Percentiles rank a stretch among this genome's conserved stretches.
phyloP scores from a whole-genome alignment of 2,329 filamentous ascomycete species.

The Fusarium papillatum region DNA sequence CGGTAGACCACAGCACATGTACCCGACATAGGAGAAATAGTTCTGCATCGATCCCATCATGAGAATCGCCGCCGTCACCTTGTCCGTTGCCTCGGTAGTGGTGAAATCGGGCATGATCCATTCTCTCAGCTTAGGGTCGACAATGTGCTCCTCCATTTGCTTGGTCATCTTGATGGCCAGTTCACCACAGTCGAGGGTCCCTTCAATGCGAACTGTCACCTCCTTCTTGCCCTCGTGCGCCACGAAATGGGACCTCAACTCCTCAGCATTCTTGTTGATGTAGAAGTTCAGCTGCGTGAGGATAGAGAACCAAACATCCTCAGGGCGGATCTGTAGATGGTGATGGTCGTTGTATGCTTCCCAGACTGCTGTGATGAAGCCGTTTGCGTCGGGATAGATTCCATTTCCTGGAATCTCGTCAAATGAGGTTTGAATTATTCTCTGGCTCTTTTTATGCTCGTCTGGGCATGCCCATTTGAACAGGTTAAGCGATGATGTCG shows the following conservation, averaged over 20 bases:
- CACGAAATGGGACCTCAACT: slow-evolving; percentile 49
- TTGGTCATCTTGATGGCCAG: background rate
- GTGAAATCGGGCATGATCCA: slow-evolving; percentile 63
- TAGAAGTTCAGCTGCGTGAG: slow-evolving; percentile 61
- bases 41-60: slow-evolving; percentile 66
- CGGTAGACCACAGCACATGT: slow-evolving; percentile 63
- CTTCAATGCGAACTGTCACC: background rate
- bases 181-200: background rate
- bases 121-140: background rate
- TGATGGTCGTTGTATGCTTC: slow-evolving; percentile 59
- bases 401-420: background rate
- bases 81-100: slow-evolving; percentile 62
- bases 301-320: slow-evolving; percentile 67
- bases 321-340: slow-evolving; percentile 61
- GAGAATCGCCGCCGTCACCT: slow-evolving; percentile 56
- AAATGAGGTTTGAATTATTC: background rate
- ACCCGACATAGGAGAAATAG: slow-evolving; percentile 54
- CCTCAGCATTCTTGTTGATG: slow-evolving; percentile 60
- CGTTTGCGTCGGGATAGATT: slow-evolving; percentile 43
- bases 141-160: background rate
- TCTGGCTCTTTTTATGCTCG: background rate
- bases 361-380: slow-evolving; percentile 53
- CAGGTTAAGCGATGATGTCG: background rate
- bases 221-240: slow-evolving; percentile 10
- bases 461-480: background rate